A percentile compares a stretch with the other conserved stretches of the same genome.
These are phyloP conservation scores for Omphalea diandra DNA, from an alignment of 441 rosid species.

Conservation along the genomic window DNA sequence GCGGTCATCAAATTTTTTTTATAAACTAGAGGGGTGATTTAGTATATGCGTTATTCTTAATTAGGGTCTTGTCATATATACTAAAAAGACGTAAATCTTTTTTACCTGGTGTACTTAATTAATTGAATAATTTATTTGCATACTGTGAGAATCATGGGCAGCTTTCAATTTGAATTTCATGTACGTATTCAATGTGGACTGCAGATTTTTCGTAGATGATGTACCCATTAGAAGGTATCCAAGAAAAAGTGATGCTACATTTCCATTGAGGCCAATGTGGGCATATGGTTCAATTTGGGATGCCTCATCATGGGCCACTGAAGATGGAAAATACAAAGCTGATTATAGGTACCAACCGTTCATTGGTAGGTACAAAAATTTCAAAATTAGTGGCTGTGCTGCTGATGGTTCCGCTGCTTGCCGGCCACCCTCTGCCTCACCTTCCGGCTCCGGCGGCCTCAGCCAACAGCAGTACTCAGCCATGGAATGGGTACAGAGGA, in stretches of 20 bases:
- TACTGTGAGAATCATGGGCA: too few relatives aligned
- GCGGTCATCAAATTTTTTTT: not conserved
- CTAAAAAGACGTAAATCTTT: too few relatives aligned
- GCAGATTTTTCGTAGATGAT: conserved; percentile 90
- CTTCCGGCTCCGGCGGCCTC: conserved; percentile 55
- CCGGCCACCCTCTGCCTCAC: conserved; percentile 56
- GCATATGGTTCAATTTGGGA: conserved; percentile 97
- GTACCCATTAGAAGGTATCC: conserved; percentile 91
- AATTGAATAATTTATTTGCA: too few relatives aligned
- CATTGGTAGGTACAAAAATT: conserved; percentile 60
- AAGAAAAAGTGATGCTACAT: conserved; percentile 69
- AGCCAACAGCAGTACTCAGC: conserved; percentile 54
- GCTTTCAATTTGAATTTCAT: not conserved
- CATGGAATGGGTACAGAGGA: conserved; percentile 81
- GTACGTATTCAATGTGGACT: conserved; percentile 2
- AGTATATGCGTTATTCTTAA: not conserved
- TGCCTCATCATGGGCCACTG: conserved; percentile 97
- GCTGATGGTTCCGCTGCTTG: conserved; percentile 56
- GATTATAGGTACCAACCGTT: conserved; percentile 89
- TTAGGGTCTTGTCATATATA: too few relatives aligned
- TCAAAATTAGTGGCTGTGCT: conserved; percentile 71
- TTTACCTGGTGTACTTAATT: too few relatives aligned
- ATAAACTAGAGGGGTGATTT: not conserved
- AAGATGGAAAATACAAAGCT: conserved; percentile 88
- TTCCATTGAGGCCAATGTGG: conserved; percentile 94